Evolutionary conservation across 352 stramenopile species (phyloP), one percentile per base, ranked within the genome.

Genomic region (Globisporangium irregulare): DNA sequence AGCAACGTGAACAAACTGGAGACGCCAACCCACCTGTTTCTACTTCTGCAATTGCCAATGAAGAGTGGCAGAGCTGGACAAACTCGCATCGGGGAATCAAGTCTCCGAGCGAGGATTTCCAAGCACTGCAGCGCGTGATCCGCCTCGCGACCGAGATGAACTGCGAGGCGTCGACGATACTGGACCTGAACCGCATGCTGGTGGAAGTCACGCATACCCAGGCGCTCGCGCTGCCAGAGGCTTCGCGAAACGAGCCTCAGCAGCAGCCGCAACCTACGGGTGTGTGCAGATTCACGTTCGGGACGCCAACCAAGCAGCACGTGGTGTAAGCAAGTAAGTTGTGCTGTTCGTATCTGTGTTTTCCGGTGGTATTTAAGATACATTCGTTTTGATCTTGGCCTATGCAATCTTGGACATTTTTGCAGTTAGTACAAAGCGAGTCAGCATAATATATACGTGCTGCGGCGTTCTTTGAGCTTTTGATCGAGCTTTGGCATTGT

Each of bases 131-230:
- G 64, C 88, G 77, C 7, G 84, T 86, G 34, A 81, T 92, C 48
- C 82, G 75, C 15, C 71, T 92, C 25, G 79, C 82, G 5, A 77
- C 70, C 20, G 82, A 90, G 59, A 90, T 89, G 84, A 86, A 86
- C 59, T 89, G 79, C 67, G 79, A 90, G 38, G 61, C 79, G 3
- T 63, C 72, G 38, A 85, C 86, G 14, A 59, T 89, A 27, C 41
- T 83, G 46, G 81, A 89, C 59, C 73, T 92, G n/a, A 81, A 77
- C 46, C 77, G 82, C 2, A 87, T 92, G 60, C 74, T 85, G 22
- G 61, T 53, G 1, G 80, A 81, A 48, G 64, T 87, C 24, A 63
- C 79, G 5, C 82, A 72, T 18, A 61, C 41, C 8, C 64, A 69
- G 4, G 41, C 41, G 63, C 53, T 62, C 25, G 62, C 24, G 27